Percentiles rank a stretch among this genome's conserved stretches.
Conservation (phyloP, 192 early-diverging fungal species). For the Linnemannia exigua region DNA sequence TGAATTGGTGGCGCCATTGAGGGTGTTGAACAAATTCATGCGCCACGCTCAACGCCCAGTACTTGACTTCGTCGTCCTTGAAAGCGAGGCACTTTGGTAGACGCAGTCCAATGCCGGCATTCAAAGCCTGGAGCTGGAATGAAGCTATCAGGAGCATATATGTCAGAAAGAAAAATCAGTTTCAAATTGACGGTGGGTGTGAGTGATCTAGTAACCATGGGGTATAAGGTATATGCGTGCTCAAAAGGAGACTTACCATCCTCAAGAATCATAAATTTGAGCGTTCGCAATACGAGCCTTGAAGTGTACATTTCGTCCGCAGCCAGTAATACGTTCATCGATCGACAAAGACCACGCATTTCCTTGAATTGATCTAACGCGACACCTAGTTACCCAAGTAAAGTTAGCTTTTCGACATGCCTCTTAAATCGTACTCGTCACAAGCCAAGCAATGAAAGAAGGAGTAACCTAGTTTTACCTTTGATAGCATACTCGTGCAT, state of each 20-base stretch:
- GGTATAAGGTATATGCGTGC: not conserved
- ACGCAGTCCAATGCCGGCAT: slow-evolving; percentile 68
- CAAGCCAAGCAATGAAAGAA: no score
- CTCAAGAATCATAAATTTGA: slow-evolving; percentile 77
- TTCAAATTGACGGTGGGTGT: no score
- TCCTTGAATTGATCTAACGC: slow-evolving; percentile 69
- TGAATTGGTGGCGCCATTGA: slow-evolving; percentile 44
- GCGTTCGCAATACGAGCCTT: slow-evolving; percentile 74
- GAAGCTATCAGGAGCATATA: slow-evolving; percentile 31
- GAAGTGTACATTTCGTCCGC: slow-evolving; percentile 78
- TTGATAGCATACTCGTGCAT: slow-evolving; percentile 84
- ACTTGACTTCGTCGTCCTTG: slow-evolving; percentile 80
- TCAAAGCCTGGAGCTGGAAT: slow-evolving; percentile 75
- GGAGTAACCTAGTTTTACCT: no score
- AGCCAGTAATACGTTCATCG: slow-evolving; percentile 69
- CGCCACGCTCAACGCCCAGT: slow-evolving; percentile 75
- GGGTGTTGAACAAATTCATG: slow-evolving; percentile 55
- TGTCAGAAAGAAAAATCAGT: not conserved
- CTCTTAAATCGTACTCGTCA: not conserved
- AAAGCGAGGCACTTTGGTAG: slow-evolving; percentile 73
- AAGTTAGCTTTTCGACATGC: not conserved
- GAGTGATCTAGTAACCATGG: no score
- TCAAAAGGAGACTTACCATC: slow-evolving; percentile 60
- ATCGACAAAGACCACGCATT: slow-evolving; percentile 71
- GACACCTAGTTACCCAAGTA: slow-evolving; percentile 63